These are phyloP conservation scores for Eimeria tenella DNA, from an alignment of 169 alveolate genomes.

Conservation along the genomic window DNA sequence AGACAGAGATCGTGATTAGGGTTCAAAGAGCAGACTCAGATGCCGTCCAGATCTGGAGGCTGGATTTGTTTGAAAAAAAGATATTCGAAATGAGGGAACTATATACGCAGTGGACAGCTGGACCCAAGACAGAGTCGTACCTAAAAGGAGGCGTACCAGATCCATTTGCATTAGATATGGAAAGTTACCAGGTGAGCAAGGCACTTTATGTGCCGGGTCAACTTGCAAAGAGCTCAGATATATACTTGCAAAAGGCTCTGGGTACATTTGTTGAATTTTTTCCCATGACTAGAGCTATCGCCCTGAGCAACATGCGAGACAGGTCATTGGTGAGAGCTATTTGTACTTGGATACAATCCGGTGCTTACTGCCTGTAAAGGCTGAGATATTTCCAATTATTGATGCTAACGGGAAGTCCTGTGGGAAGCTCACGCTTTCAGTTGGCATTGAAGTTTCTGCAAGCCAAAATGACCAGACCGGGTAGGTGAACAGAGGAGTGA, in stretches of 20 bases:
- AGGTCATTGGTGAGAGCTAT: conserved; percentile 75
- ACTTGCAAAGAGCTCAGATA: background rate
- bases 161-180: conserved; percentile 76
- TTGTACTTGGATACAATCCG: conserved; percentile 69
- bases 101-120: conserved; percentile 52
- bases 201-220: background rate
- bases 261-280: background rate
- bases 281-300: background rate
- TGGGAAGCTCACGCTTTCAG: conserved; percentile 42
- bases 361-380: conserved; percentile 56
- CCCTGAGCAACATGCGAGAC: background rate
- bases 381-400: conserved; percentile 71
- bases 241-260: background rate
- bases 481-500: no score
- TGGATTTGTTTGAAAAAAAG: conserved; percentile 74
- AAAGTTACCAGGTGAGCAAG: conserved; percentile 72
- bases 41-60: conserved; percentile 74
- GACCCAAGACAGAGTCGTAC: conserved; percentile 21
- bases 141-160: conserved; percentile 44
- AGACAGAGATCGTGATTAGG: conserved; percentile 75
- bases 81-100: conserved; percentile 77
- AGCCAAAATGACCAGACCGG: background rate
- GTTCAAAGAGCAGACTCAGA: conserved; percentile 76
- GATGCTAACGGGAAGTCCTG: conserved; percentile 70
- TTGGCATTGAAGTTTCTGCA: conserved; percentile 38